Conservation (phyloP, 2,329 filamentous ascomycete genomes). For the Thelonectria rubi region DNA sequence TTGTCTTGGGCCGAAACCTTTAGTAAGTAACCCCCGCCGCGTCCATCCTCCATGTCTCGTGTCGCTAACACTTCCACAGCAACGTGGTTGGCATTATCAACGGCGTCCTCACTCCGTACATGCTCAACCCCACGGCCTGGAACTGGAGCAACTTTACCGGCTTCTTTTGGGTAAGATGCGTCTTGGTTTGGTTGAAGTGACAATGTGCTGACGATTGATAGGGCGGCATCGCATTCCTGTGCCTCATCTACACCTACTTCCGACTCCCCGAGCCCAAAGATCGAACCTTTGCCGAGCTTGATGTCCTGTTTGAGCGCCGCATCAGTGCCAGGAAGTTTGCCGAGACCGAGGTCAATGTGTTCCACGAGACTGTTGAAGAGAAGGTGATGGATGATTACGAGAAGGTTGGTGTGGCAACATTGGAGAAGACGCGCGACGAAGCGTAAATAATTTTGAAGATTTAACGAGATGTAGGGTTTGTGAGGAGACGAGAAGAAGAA, state of each 20-base stretch:
- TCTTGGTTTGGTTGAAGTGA: background rate
- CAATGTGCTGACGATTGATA: slow-evolving; percentile 38
- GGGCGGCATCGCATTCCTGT: slow-evolving; percentile 80
- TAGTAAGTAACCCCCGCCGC: slow-evolving; percentile 58
- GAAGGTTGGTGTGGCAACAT: slow-evolving; percentile 41
- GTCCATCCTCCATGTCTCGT: background rate
- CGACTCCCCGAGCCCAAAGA: slow-evolving; percentile 76
- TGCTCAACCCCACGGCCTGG: slow-evolving; percentile 89
- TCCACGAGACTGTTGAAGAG: slow-evolving; percentile 59
- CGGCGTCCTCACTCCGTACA: slow-evolving; percentile 86
- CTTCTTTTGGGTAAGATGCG: slow-evolving; percentile 76
- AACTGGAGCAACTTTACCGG: slow-evolving; percentile 88
- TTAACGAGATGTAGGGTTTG: slow-evolving; percentile 13
- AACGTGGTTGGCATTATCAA: slow-evolving; percentile 85
- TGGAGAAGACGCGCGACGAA: slow-evolving; percentile 29
- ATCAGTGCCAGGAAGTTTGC: slow-evolving; percentile 79
- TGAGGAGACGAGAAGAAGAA: slow-evolving; percentile 13
- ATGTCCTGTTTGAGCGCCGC: slow-evolving; percentile 81
- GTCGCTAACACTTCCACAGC: slow-evolving; percentile 49
- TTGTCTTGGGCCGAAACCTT: slow-evolving; percentile 83
- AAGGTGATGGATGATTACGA: slow-evolving; percentile 60
- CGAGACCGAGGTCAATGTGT: slow-evolving; percentile 64
- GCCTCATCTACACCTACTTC: slow-evolving; percentile 75
- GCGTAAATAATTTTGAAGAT: slow-evolving; percentile 25
- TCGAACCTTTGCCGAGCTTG: slow-evolving; percentile 85